Base-by-base conservation (phyloP, 2,329 filamentous ascomycete genomes). In the Atkinsonella texensis region DNA sequence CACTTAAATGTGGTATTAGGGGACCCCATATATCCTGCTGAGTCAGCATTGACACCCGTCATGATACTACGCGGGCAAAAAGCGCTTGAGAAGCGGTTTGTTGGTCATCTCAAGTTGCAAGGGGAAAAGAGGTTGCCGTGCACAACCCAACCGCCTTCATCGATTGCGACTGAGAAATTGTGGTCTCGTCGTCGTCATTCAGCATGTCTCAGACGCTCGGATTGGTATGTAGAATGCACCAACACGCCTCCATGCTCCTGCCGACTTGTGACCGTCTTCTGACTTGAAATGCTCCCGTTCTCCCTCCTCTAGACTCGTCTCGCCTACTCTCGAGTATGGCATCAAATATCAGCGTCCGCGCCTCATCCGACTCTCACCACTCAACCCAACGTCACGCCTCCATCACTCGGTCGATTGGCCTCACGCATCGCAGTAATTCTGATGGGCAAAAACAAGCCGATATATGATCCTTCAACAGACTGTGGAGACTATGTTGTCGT, bases 391-490 rank as follows among this genome's bases (percentile, higher is more conserved):
- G 68, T 81, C 23, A 82, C 82, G 18, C 77, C 81, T 17, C 89
- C 89, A 13, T 83, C 89, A n/a, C 84, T 96, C 41, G 91, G 91
- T 60, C 89, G 91, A 42, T 78, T 96, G 49, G 91, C 91, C 55
- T 89, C 85, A 50, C 83, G 85, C 56, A 95, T 96, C 68, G 91
- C 90, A 55, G 75, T 84, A 50, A 76, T 88, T 54, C 81, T 96
- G 49, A 96, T 97, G 90, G 93, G 93, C 72, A 98, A 98, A 77
- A 86, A 98, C 79, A 98, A 98, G 74, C 93, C 93, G 20, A 95
- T 93, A 69, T 98, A 83, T 74, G 88, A 97, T 71, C 93, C 93
- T 1, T 95, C 89, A 20, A 96, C 90, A 55, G 93, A 98, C 76
- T 97, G 93, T 77, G 93, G 93, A 60, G 93, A 98, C 80, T 98